Percentiles rank a stretch among this genome's conserved stretches.
phyloP scores from a whole-genome alignment of 495 filamentous ascomycete species.

The Tuber borchii region DNA sequence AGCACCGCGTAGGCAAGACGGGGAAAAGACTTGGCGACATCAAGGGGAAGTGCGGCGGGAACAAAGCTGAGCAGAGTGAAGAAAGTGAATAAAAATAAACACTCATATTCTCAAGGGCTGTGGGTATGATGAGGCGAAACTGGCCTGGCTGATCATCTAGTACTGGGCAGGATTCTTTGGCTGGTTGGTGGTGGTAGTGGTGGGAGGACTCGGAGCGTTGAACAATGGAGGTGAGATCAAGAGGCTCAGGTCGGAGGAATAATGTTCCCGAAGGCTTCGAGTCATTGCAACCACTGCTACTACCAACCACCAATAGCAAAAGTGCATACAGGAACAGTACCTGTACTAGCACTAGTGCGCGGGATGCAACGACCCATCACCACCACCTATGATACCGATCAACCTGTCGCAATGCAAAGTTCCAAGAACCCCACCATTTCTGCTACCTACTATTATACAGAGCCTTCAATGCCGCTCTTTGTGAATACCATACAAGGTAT shows the following conservation, averaged over 20 bases:
- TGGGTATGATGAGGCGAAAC: background rate
- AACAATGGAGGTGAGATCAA: background rate
- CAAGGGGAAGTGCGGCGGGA: background rate
- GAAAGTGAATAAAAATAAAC: background rate
- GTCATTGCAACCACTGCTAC: background rate
- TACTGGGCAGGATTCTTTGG: background rate
- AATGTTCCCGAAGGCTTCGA: background rate
- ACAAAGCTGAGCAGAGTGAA: background rate
- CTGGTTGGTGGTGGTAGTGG: background rate
- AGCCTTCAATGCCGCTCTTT: background rate
- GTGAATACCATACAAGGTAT: background rate
- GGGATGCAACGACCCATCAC: background rate
- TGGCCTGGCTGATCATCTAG: background rate
- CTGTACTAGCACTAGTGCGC: background rate
- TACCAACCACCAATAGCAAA: background rate
- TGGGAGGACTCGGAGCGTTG: background rate
- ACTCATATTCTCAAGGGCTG: background rate
- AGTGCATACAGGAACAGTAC: background rate
- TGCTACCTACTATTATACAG: background rate
- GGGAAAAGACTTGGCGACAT: background rate
- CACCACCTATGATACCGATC: background rate
- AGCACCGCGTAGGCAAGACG: background rate
- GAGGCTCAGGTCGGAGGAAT: slow-evolving; percentile 2
- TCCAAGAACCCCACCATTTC: background rate
- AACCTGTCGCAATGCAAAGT: background rate